These are phyloP conservation scores for Dendrobium officinale DNA, from an alignment of 106 monocot species.

Conservation along the genomic window DNA sequence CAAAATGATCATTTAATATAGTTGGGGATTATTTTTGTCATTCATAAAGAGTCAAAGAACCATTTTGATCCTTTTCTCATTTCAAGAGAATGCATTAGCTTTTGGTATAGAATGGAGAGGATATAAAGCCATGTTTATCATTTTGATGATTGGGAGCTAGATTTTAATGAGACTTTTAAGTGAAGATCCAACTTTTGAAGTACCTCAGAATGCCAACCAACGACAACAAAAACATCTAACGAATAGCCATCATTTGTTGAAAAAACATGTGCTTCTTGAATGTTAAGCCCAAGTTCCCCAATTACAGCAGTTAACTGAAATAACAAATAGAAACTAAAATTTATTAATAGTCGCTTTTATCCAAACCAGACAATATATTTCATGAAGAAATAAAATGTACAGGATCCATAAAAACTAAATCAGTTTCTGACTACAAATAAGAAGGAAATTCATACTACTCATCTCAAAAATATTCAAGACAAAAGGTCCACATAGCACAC, in stretches of 20 bases:
- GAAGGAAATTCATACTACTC: background rate
- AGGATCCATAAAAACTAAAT: background rate
- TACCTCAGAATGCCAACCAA: slow-evolving; percentile 64
- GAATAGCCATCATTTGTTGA: slow-evolving; percentile 64
- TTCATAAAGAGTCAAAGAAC: no score
- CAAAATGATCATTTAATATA: no score
- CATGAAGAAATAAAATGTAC: background rate
- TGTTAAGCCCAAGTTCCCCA: slow-evolving; percentile 56
- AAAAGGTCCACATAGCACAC: background rate
- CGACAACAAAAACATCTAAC: slow-evolving; percentile 67
- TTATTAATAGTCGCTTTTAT: background rate
- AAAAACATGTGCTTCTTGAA: slow-evolving; percentile 70
- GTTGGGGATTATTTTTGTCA: no score
- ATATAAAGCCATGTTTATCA: background rate
- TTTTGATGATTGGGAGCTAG: background rate
- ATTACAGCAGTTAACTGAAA: slow-evolving; percentile 50
- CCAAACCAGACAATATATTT: background rate
- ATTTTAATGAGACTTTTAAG: background rate
- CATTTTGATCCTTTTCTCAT: no score
- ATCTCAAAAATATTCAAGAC: background rate
- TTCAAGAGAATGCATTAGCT: background rate
- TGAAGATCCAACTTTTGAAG: background rate
- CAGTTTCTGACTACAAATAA: background rate
- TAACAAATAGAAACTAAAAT: background rate
- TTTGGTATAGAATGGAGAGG: background rate